Base-by-base conservation (phyloP, 2,329 filamentous ascomycete genomes). In the Colletotrichum karsti region DNA sequence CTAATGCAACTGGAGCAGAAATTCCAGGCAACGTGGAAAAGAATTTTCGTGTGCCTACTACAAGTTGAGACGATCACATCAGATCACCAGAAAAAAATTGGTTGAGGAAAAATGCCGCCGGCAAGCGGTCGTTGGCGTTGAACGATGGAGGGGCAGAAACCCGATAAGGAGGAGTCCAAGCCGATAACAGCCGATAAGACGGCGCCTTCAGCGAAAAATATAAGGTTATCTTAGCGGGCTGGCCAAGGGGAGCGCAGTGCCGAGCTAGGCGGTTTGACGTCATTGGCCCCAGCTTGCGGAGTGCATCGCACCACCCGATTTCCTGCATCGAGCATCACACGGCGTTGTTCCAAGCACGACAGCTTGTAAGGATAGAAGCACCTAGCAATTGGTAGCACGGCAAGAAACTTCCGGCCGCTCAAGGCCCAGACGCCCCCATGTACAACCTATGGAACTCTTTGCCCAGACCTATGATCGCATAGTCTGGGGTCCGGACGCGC, bases 251-350 rank as follows among this genome's bases (percentile, higher is more conserved):
- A 22, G 22, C 37, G 39, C 61, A 50, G 41, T 68, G 65, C 65
- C 65, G 64, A 67, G 51, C 48, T 67, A 63, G 44, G 56, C 37
- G 68, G 65, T 60, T 71, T 72, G 70, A 72, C 69, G 70, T 72
- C 69, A 72, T 69, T 54, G 8, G 54, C 46, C 54, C 65, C 60
- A 65, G 39, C 35, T n/a, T 65, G 59, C 51, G 44, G 59, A 42
- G 55, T 57, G 65, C 39, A 44, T 57, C 53, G 51, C 54, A 65
- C 41, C 63, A 62, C 61, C 46, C 39, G 57, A 51, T 59, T 55
- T 65, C 20, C 30, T 56, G 57, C 60, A 48, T 65, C 20, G 22
- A 50, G 57, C 60, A 48, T 66, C 50, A 41, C 30, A 26, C 35
- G 39, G 53, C 55, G 30, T 42, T 39, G 22, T 54, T 35, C 46